phyloP scores from a whole-genome alignment of 371 early-diverging fungal genomes.

The Coemansia sp. region DNA sequence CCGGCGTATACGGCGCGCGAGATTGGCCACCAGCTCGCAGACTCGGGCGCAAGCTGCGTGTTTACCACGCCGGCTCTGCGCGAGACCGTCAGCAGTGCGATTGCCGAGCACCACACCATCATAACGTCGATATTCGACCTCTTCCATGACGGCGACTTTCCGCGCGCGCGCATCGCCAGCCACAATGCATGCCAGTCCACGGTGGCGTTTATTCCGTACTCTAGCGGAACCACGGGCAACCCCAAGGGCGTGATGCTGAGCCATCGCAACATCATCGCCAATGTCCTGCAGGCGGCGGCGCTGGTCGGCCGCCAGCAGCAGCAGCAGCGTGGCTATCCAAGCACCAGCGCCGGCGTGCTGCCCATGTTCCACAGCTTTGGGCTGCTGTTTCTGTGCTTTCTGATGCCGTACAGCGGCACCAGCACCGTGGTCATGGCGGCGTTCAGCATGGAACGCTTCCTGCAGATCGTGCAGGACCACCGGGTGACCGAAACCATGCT shows the following conservation, averaged over 20 bases:
- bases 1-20: conserved; percentile 73
- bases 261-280: conserved; percentile 59
- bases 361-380: conserved; percentile 48
- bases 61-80: conserved; percentile 13
- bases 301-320: background rate
- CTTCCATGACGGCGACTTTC: background rate
- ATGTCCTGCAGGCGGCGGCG: conserved; percentile 25
- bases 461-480: conserved; percentile 64
- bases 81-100: conserved; percentile 12
- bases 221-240: conserved; percentile 77
- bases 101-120: background rate
- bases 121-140: conserved; percentile 6
- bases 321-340: background rate
- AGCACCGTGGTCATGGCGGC: conserved; percentile 25
- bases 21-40: conserved; percentile 54
- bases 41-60: conserved; percentile 30
- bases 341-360: conserved; percentile 25
- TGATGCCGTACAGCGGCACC: conserved; percentile 17
- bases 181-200: background rate
- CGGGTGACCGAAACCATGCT: conserved; percentile 60
- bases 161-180: background rate
- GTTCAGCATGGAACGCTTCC: conserved; percentile 45
- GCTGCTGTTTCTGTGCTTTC: conserved; percentile 25
- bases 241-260: conserved; percentile 65
- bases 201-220: conserved; percentile 77